These are phyloP conservation scores for Fusarium sp. DNA, from an alignment of 2,329 filamentous ascomycete species.

Conservation along the genomic window DNA sequence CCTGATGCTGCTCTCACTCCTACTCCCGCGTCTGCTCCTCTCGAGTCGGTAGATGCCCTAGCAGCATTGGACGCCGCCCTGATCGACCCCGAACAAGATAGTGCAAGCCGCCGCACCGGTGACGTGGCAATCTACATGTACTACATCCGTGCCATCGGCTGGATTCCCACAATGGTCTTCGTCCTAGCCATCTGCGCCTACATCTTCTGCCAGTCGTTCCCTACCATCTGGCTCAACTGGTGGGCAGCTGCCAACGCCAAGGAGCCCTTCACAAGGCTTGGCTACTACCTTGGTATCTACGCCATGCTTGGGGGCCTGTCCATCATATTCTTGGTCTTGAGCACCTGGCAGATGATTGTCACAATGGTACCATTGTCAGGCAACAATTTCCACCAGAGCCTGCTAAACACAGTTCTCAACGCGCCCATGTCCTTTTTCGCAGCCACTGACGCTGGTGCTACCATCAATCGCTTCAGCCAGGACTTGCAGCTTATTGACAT, in stretches of 20 bases:
- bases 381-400: constrained; percentile 37
- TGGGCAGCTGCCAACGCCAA: constrained; percentile 43
- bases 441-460: constrained; percentile 51
- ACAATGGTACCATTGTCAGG: constrained; percentile 45
- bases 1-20: neutral
- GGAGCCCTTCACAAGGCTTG: constrained; percentile 29
- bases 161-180: constrained; percentile 41
- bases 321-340: constrained; percentile 34
- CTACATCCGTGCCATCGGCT: constrained; percentile 47
- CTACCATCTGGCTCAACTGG: constrained; percentile 47
- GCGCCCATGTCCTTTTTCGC: constrained; percentile 54
- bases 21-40: neutral
- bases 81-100: neutral
- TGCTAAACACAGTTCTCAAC: constrained; percentile 42
- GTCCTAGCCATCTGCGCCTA: constrained; percentile 43
- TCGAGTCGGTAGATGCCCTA: constrained; percentile 1
- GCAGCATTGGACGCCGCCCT: too few relatives aligned
- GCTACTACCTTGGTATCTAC: constrained; percentile 45
- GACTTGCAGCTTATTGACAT: constrained; percentile 56
- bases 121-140: constrained; percentile 44
- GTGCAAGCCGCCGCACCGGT: constrained; percentile 32
- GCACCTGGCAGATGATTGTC: constrained; percentile 47
- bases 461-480: constrained; percentile 56
- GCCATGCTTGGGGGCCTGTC: constrained; percentile 36
- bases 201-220: constrained; percentile 46